phyloP scores from a whole-genome alignment of 495 filamentous ascomycete genomes.

The Penicillium goetzii region DNA sequence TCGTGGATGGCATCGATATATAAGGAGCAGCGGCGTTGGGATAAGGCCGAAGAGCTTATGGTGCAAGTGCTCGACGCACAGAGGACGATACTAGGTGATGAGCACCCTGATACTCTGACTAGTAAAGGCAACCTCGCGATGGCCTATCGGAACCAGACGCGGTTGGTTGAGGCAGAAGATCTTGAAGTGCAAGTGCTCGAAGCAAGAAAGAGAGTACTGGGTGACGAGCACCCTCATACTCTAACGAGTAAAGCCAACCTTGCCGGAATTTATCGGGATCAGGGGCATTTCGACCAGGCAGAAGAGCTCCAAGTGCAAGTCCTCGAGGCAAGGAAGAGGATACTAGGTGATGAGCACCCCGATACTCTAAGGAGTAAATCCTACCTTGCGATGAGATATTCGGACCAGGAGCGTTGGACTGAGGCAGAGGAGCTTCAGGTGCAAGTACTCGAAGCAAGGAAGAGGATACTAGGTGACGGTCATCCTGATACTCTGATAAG shows the following conservation, averaged over 20 bases:
- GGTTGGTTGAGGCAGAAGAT: background rate
- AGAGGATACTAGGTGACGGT: conserved; percentile 9
- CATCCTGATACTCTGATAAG: conserved; percentile 13
- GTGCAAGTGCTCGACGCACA: background rate
- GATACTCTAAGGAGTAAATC: background rate
- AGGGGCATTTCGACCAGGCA: conserved; percentile 3
- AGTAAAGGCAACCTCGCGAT: background rate
- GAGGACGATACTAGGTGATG: background rate
- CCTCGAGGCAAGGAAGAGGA: background rate
- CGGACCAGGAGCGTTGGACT: background rate
- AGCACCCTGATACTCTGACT: background rate
- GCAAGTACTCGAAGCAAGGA: background rate
- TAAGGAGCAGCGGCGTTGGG: background rate
- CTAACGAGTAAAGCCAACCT: background rate
- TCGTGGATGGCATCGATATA: background rate
- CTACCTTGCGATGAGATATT: conserved; percentile 1
- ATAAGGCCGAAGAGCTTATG: background rate
- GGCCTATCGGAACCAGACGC: background rate
- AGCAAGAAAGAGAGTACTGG: background rate
- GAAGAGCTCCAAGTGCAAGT: background rate
- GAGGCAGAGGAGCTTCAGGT: conserved; percentile 2
- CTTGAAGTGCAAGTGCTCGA: conserved; percentile 2
- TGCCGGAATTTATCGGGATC: background rate
- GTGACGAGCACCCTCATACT: background rate
- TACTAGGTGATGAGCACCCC: conserved; percentile 13